Base-by-base conservation (phyloP, 2,329 filamentous ascomycete species). In the Alternaria arborescens region DNA sequence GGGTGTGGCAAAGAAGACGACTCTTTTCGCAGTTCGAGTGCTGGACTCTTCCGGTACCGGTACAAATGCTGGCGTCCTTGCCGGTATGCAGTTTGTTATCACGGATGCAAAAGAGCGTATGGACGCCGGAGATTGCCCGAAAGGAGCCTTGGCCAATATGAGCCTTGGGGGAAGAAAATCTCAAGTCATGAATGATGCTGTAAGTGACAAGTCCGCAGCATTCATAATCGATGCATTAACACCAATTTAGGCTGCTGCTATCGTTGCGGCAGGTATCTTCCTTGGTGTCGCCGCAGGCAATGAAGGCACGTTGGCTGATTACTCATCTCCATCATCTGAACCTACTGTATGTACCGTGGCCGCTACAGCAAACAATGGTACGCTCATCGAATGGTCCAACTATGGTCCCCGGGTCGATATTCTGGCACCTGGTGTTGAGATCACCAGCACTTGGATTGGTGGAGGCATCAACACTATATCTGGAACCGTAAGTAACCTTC, bases 401-500 rank as follows among this genome's bases (percentile, higher is more conserved):
- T 76, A 61, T 38, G 77, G 79, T 3, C 28, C 66, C 14, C 46
- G 71, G 7, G 74, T 81, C 38, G 77, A 79, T 38, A 62, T 80
- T 16, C 74, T 77, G 41, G 79, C 73, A 1, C 79, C 79, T 3
- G 79, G 79, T 12, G 72, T 80, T 28, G 55, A 67, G 0, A 66
- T 81, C 20, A 78, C 81, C 1, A 84, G 81, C 69, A 81, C 86
- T 30, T 87, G 64, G 65, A 70, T 67, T 38, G 60, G 81, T 34
- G 75, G 77, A 43, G 75, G 73, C 4, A 73, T 67, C 75, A 79
- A 79, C 53, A 82, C 76, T 50, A 82, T 88, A 66, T 84, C 82
- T 12, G 88, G 88, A 16, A 90, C 88, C 4, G 30, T 50, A 38
- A 50, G 46, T 50, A 26, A 22, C 32, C n/a, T 38, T 24, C 20